Conservation (phyloP, 345 rosid genomes). For the Heritiera fomes region DNA sequence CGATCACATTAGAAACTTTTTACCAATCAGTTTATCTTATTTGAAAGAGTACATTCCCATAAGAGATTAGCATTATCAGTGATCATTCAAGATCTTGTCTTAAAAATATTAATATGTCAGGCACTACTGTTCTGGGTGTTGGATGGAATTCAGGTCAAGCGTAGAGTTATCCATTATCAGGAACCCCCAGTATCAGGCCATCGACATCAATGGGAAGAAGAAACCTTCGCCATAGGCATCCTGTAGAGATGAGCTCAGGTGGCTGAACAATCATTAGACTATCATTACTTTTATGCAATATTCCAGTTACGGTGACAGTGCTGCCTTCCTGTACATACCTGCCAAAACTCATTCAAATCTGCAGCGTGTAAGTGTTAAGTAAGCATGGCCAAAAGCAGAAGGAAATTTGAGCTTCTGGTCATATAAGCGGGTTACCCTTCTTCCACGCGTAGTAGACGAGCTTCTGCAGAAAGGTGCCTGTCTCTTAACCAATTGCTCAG, state of each 20-base stretch:
- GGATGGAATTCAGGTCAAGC: slow-evolving; percentile 20
- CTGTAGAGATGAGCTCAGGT: slow-evolving; percentile 44
- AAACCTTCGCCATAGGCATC: slow-evolving; percentile 49
- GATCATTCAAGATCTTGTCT: background rate
- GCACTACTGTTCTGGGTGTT: slow-evolving; percentile 18
- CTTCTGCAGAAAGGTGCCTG: slow-evolving; percentile 42
- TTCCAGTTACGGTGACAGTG: slow-evolving; percentile 46
- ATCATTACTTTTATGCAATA: slow-evolving; percentile 36
- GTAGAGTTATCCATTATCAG: slow-evolving; percentile 17
- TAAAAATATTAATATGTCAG: slow-evolving; percentile 1
- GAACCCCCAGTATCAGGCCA: slow-evolving; percentile 44
- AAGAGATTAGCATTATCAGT: background rate
- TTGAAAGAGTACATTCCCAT: background rate
- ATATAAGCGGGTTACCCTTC: slow-evolving; percentile 41
- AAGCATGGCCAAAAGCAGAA: slow-evolving; percentile 1
- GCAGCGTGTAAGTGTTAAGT: slow-evolving; percentile 18
- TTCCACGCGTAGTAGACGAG: slow-evolving; percentile 43
- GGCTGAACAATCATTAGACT: slow-evolving; percentile 46
- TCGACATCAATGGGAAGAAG: slow-evolving; percentile 51
- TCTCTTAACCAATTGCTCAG: slow-evolving; percentile 51
- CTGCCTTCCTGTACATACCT: slow-evolving; percentile 58
- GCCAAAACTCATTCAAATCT: slow-evolving; percentile 20
- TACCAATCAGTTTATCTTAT: background rate
- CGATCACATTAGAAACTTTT: background rate
- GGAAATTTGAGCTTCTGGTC: background rate